Conservation (phyloP, 1,284 basidiomycete species). For the Lignosus rhinocerotis region DNA sequence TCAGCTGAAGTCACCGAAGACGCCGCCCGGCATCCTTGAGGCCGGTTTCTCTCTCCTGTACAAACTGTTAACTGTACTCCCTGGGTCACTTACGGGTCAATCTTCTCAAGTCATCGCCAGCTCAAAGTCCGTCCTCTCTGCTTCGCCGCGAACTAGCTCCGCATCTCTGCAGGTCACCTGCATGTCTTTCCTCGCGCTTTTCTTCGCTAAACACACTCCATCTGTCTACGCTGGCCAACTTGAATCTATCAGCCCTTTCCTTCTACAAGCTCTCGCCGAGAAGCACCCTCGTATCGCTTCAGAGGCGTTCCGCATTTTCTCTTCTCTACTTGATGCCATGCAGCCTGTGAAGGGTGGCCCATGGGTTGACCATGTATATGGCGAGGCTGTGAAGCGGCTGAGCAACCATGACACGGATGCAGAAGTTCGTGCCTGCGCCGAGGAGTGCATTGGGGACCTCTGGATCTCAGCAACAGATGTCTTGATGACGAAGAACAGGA, state of each 20-base stretch:
- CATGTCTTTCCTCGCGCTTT: conserved; percentile 81
- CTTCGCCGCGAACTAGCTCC: conserved; percentile 65
- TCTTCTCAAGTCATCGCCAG: conserved; percentile 62
- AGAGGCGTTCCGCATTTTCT: conserved; percentile 83
- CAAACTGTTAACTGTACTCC: conserved; percentile 77
- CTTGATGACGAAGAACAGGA: conserved; percentile 56
- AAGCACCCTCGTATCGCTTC: conserved; percentile 77
- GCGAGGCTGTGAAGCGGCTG: conserved; percentile 71
- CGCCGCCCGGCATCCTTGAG: conserved; percentile 77
- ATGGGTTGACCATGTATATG: conserved; percentile 74
- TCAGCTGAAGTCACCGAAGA: conserved; percentile 83
- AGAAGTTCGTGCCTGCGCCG: conserved; percentile 84
- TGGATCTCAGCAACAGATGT: conserved; percentile 85
- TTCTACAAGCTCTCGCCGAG: conserved; percentile 73
- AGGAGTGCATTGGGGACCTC: conserved; percentile 82
- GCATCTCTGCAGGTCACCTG: conserved; percentile 78
- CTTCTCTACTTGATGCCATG: conserved; percentile 63
- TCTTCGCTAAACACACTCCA: conserved; percentile 82
- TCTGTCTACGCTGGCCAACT: conserved; percentile 65
- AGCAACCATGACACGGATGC: conserved; percentile 85
- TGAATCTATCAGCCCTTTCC: conserved; percentile 65
- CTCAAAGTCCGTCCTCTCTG: conserved; percentile 62
- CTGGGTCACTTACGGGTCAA: conserved; percentile 80
- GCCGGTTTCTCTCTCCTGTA: conserved; percentile 83
- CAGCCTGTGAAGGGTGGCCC: conserved; percentile 60